These are phyloP conservation scores for Fusarium ramigenum DNA, from an alignment of 2,329 filamentous ascomycete species.

Conservation along the genomic window DNA sequence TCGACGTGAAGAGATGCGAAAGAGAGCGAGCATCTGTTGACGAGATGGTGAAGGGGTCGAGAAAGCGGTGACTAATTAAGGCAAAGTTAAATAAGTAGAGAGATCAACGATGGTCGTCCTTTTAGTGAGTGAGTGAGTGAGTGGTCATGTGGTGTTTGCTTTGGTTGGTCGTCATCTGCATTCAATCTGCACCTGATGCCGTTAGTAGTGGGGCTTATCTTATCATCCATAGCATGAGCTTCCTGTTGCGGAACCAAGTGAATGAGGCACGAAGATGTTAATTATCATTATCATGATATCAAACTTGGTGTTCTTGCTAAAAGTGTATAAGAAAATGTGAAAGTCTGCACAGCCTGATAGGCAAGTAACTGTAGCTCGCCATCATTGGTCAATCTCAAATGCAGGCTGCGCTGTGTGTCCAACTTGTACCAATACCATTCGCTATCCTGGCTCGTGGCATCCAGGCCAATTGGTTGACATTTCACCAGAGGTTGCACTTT, in stretches of 20 bases:
- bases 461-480: not conserved
- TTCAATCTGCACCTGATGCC: not conserved
- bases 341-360: not conserved
- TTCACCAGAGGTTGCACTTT: not conserved
- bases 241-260: constrained; percentile 4
- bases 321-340: not conserved
- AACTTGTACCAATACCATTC: not conserved
- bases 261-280: not conserved
- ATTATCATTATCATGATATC: not conserved
- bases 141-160: constrained; percentile 16
- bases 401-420: not conserved
- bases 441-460: not conserved
- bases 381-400: not conserved
- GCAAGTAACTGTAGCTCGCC: not conserved
- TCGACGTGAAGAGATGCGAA: constrained; percentile 26
- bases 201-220: constrained; percentile 29
- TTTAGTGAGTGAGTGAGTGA: not conserved
- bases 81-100: constrained; percentile 1
- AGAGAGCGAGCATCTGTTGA: constrained; percentile 35
- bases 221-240: constrained; percentile 16
- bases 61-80: constrained; percentile 10
- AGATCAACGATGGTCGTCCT: not conserved
- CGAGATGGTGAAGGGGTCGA: constrained; percentile 3
- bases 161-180: constrained; percentile 11
- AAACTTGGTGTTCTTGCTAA: not conserved